Evolutionary conservation across 169 alveolate genomes (phyloP), one percentile per base, ranked within the genome.

Genomic region (Plasmodium adleri): DNA sequence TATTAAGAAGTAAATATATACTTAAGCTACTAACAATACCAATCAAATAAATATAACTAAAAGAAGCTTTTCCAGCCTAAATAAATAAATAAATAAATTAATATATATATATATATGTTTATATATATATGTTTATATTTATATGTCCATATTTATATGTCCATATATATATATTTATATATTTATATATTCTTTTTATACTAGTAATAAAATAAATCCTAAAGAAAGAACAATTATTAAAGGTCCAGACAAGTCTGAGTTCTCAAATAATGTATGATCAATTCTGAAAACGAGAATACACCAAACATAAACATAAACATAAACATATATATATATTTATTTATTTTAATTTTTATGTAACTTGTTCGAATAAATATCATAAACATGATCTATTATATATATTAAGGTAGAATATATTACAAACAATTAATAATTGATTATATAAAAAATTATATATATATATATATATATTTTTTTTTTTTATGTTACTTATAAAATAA

Each of bases 171-270:
- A 5, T 32, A 5, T 32, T 5, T 32, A 32, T 32, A 5, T 32
- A 32, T 32, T 0, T 32, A 5, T 39, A 5, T 39, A 88, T 87
- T 52, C 73, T 94, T 17, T 93, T 93, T 89, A 92, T 89, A 92
- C 95, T 49, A 92, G 75, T 59, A 95, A 72, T 28, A 95, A 85
- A 5, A 95, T 62, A 50, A 89, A 83, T n/a, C 97, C 97, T 59
- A 95, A 75, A 15, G 93, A 56, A n/a, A 95, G 86, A 32, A 91
- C 93, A 28, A 92, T 92, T 15, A 93, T 24, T 45, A 95, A 63
- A 12, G 97, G 97, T 0, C 97, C 97, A 13, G 95, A 88, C 88
- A 95, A 90, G 72, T 95, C 97, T n/a, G 95, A 88, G 66, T 87
- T 88, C 56, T 87, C 93, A 54, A 92, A 87, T 54, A 70, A 43